These are phyloP conservation scores for Cercis canadensis DNA, from an alignment of 306 rosid genomes.

Conservation along the genomic window DNA sequence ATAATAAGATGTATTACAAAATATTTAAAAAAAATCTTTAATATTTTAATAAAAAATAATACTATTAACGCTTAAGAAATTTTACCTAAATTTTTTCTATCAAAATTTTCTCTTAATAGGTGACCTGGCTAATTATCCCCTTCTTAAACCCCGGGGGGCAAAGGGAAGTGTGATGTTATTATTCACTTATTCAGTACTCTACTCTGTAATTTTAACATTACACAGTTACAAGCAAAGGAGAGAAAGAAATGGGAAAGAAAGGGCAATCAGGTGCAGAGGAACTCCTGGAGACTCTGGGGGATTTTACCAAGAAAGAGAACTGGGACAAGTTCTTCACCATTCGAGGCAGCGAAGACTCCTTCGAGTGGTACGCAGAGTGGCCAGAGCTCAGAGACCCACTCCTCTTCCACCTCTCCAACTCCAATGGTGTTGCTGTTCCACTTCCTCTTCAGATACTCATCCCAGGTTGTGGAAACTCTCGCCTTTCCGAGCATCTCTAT, in stretches of 20 bases:
- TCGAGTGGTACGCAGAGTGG: slow-evolving; percentile 98
- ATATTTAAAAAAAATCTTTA: too few species aligned
- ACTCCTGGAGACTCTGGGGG: slow-evolving; percentile 74
- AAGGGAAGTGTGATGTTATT: too few species aligned
- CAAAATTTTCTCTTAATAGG: too few species aligned
- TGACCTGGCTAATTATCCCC: too few species aligned
- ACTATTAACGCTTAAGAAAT: too few species aligned
- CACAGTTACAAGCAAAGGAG: background rate
- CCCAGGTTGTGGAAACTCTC: slow-evolving; percentile 93
- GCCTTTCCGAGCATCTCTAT: slow-evolving; percentile 86
- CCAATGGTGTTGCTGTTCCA: background rate
- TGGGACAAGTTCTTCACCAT: slow-evolving; percentile 97
- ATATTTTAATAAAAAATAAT: too few species aligned
- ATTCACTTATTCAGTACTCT: too few species aligned
- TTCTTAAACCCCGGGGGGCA: too few species aligned
- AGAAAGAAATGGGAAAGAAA: slow-evolving; percentile 48
- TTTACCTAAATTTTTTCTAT: too few species aligned
- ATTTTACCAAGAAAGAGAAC: slow-evolving; percentile 90
- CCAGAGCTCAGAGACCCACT: slow-evolving; percentile 61
- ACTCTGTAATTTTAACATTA: too few species aligned
- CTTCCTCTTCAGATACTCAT: slow-evolving; percentile 56
- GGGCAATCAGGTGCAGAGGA: slow-evolving; percentile 36
- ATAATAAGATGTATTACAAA: too few species aligned
- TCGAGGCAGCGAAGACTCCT: slow-evolving; percentile 64
- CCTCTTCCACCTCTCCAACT: slow-evolving; percentile 53